Base-by-base conservation (phyloP, 108 stramenopile genomes). In the Parietichytrium sp. region DNA sequence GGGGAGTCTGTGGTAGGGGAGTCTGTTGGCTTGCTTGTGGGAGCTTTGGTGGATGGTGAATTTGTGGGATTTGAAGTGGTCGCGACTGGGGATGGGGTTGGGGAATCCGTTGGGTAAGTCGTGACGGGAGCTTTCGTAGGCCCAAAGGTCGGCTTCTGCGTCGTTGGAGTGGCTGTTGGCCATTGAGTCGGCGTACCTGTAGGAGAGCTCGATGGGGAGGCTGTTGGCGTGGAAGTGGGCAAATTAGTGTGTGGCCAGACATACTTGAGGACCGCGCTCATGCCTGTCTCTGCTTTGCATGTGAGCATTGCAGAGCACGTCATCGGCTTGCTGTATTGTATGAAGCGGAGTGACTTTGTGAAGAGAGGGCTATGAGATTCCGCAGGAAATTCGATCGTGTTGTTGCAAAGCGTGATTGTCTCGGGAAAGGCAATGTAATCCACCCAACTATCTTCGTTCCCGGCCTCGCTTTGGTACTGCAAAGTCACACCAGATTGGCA, bases 401-500 rank as follows among this genome's bases (percentile, higher is more conserved):
- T 72, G 10, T 10, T 18, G 1, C 13, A 72, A 27, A 72, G 61
- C 13, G 6, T 42, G 2, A 27, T n/a, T 38, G 10, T 27, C 20
- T n/a, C 61, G 29, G 61, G 61, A 42, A 72, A 72, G 13, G 61
- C 61, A 16, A n/a, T 45, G 61, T 72, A 72, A 42, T 72, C 61
- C 38, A 42, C 45, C 61, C 61, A 72, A 15, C 38, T 45, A 25
- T 1, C 6, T 23, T 72, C 61, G 42, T 72, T 42, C 23, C 61
- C 61, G 42, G 61, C 61, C 10, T 33, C 45, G 42, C 38, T 42
- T 25, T 72, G 61, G 3, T 72, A 72, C 61, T 72, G 61, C 23
- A 72, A 42, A 7, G 61, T 72, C 23, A 72, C 42, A 42, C 61
- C 61, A n/a, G 33, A 10, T n/a, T 6, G 4, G 61, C 61, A 72